Evolutionary conservation across 2,329 filamentous ascomycete genomes (phyloP), one percentile per base, ranked within the genome.

Genomic region (Aspergillus sergii): DNA sequence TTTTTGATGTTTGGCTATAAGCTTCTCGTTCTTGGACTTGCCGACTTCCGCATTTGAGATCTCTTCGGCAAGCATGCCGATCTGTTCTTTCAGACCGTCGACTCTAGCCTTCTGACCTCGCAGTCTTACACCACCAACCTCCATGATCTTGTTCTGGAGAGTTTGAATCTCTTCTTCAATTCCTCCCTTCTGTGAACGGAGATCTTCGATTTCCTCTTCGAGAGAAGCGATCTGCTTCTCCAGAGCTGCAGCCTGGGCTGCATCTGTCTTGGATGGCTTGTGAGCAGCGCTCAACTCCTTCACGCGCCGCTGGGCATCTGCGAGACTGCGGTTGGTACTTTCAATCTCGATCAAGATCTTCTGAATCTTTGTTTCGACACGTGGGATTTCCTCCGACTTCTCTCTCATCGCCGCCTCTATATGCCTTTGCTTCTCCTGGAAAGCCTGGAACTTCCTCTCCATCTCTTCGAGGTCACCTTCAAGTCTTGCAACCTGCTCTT

Each of bases 101-200:
- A 99, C 93, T 82, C 91, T 96, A 65, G 92, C 89, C 71, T 95
- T 94, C 76, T 99, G 94, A 21, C 90, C 87, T 60, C 95, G 90
- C 21, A 99, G 88, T 79, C 92, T 93, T 72, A 98, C 93, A 79
- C 95, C 95, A 73, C 95, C 95, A 66, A 97, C 90, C 78, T 97
- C 91, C 95, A 99, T 98, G 73, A 99, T 99, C 83, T 94, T 96
- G 84, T 95, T 90, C 75, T 99, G 94, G 1, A 99, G 84, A 23
- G 85, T 85, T 79, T 96, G 94, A 79, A 99, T 98, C 78, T 98
- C 95, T 30, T 90, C 89, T 75, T 99, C 95, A 10, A 97, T 89
- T 53, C 90, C 95, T 1, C 91, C 88, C n/a, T 91, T 97, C 78
- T 98, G 93, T 11, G 87, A 84, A 65, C 89, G 92, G 11, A 99